phyloP scores from a whole-genome alignment of 768 basidiomycete genomes.

The Leccinum olivaceopallidum region DNA sequence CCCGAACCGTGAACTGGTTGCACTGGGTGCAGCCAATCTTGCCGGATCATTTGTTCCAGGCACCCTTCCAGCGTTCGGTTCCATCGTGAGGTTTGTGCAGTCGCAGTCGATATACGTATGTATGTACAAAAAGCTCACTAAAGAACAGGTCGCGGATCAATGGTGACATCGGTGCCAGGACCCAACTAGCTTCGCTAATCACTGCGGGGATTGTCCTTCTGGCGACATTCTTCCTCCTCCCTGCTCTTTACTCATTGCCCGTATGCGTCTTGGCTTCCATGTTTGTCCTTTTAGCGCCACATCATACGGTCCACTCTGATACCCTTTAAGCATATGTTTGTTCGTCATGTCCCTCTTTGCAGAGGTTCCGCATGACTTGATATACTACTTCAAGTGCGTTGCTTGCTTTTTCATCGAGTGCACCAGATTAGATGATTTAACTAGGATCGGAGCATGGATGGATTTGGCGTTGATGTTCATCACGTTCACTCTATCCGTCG shows the following conservation, averaged over 20 bases:
- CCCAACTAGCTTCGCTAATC: conserved; percentile 86
- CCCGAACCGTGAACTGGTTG: conserved; percentile 95
- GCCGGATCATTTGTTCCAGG: conserved; percentile 81
- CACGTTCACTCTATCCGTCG: conserved; percentile 84
- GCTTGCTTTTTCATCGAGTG: background rate
- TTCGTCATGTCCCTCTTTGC: conserved; percentile 83
- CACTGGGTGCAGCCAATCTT: conserved; percentile 81
- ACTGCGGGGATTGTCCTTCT: conserved; percentile 74
- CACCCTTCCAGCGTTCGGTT: conserved; percentile 89
- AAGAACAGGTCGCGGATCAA: conserved; percentile 73
- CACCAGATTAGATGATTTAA: background rate
- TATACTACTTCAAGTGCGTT: conserved; percentile 79
- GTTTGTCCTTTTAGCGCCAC: conserved; percentile 44
- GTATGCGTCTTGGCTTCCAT: conserved; percentile 89
- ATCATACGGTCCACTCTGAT: conserved; percentile 12
- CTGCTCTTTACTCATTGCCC: conserved; percentile 82
- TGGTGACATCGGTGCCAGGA: conserved; percentile 83
- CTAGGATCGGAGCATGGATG: conserved; percentile 85
- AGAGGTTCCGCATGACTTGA: conserved; percentile 85
- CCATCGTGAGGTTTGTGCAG: conserved; percentile 73
- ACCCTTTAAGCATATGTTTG: conserved; percentile 64
- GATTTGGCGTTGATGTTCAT: conserved; percentile 85
- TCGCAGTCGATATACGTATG: background rate
- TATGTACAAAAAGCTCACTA: background rate
- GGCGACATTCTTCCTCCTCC: conserved; percentile 88